Conservation (phyloP, 768 basidiomycete genomes). For the Pleurotus cornucopiae region DNA sequence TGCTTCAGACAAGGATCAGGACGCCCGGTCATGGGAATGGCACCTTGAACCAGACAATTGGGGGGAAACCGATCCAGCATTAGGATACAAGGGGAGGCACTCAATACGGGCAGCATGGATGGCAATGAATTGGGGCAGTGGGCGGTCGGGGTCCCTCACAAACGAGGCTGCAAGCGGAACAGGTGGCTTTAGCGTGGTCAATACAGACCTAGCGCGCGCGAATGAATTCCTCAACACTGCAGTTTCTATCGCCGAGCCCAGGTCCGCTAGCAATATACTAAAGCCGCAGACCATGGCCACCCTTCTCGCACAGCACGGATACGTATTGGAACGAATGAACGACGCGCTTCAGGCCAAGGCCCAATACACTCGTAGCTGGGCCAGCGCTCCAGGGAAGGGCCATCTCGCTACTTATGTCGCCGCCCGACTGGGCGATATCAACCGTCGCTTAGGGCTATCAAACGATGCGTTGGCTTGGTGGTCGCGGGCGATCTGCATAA, state of each 20-base stretch:
- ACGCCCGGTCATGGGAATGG: conserved; percentile 64
- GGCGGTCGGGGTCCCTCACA: conserved; percentile 32
- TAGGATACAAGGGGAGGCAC: conserved; percentile 59
- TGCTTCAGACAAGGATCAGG: conserved; percentile 44
- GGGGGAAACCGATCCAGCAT: conserved; percentile 75
- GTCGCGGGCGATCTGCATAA: conserved; percentile 50
- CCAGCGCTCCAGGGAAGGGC: conserved; percentile 31
- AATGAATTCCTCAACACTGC: conserved; percentile 51
- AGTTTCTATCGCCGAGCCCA: conserved; percentile 39
- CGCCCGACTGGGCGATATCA: conserved; percentile 65
- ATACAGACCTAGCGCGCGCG: conserved; percentile 51
- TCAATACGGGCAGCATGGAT: conserved; percentile 70
- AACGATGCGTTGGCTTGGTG: conserved; percentile 66
- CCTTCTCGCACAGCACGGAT: conserved; percentile 52
- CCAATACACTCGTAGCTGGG: conserved; percentile 59
- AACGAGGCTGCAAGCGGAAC: conserved; percentile 30
- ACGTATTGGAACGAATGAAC: conserved; percentile 52
- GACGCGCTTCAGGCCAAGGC: conserved; percentile 50
- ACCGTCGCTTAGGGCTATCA: conserved; percentile 46
- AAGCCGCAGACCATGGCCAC: conserved; percentile 48
- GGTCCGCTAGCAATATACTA: conserved; percentile 32
- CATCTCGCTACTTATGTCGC: conserved; percentile 51
- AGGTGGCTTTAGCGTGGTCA: conserved; percentile 39
- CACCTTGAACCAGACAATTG: conserved; percentile 57
- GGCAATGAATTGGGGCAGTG: conserved; percentile 60